Percentiles rank a stretch among this genome's conserved stretches.
Evolutionary conservation across 2,329 filamentous ascomycete species (phyloP).

Genomic region (Xylaria sp.): DNA sequence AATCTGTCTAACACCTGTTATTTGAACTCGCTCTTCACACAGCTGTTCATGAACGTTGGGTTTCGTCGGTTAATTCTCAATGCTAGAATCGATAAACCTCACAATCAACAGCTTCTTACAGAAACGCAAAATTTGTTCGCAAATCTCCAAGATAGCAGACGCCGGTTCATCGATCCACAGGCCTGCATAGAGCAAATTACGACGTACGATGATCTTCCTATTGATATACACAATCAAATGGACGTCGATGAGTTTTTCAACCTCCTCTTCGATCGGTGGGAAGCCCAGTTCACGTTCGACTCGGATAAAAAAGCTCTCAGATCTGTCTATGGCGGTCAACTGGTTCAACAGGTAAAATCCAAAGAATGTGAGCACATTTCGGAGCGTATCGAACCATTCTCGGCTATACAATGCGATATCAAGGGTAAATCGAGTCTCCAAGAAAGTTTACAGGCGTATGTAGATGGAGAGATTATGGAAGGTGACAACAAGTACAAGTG

Average conservation of each 20-base stretch:
- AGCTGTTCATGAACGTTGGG: conserved; percentile 92
- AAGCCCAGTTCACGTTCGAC: conserved; percentile 73
- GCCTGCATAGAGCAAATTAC: conserved; percentile 76
- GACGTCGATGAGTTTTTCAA: conserved; percentile 99
- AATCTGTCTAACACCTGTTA: conserved; percentile 98
- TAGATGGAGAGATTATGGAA: conserved; percentile 95
- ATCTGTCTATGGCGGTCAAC: conserved; percentile 86
- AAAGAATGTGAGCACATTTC: conserved; percentile 95
- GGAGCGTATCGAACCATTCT: conserved; percentile 87
- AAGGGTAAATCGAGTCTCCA: conserved; percentile 85
- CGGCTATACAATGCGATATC: conserved; percentile 94
- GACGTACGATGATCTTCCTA: conserved; percentile 80
- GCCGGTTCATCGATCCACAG: conserved; percentile 74
- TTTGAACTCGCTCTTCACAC: conserved; percentile 90
- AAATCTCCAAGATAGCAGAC: conserved; percentile 81
- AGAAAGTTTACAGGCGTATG: conserved; percentile 92
- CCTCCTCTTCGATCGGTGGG: conserved; percentile 88
- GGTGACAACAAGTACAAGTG: conserved; percentile 99
- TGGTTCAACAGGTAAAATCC: conserved; percentile 94
- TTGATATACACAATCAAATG: conserved; percentile 92
- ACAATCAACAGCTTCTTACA: conserved; percentile 70
- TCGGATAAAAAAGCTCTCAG: conserved; percentile 76
- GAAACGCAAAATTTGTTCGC: conserved; percentile 84
- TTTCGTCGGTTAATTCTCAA: conserved; percentile 86
- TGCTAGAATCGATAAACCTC: conserved; percentile 60